phyloP scores from a whole-genome alignment of 768 basidiomycete genomes.

The Hericium rajendrae region DNA sequence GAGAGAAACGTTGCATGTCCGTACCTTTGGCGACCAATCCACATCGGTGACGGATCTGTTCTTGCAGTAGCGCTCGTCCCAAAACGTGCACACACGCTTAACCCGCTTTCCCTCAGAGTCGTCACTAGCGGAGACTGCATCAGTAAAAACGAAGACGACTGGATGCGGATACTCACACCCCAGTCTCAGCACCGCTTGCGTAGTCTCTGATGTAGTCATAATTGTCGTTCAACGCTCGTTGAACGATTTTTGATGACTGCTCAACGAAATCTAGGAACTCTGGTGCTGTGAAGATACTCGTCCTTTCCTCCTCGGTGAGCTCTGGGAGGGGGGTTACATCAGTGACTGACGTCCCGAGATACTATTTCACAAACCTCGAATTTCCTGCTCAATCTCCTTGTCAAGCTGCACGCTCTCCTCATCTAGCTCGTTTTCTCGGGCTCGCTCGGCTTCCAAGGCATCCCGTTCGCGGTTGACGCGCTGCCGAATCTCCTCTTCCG shows the following conservation, averaged over 20 bases:
- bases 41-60: conserved; percentile 93
- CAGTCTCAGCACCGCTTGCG: conserved; percentile 78
- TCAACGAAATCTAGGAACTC: conserved; percentile 94
- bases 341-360: neutral
- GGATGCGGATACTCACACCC: conserved; percentile 45
- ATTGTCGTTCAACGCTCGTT: conserved; percentile 86
- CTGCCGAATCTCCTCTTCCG: conserved; percentile 70
- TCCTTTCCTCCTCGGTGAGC: conserved; percentile 77
- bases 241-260: conserved; percentile 88
- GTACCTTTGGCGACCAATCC: conserved; percentile 96
- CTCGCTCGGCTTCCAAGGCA: conserved; percentile 52
- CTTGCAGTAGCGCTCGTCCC: conserved; percentile 83
- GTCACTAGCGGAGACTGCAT: conserved; percentile 40
- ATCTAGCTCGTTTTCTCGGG: conserved; percentile 70
- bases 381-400: conserved; percentile 79
- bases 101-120: conserved; percentile 86
- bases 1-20: conserved; percentile 1
- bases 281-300: conserved; percentile 73
- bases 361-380: conserved; percentile 45
- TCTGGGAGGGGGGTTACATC: conserved; percentile 35
- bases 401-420: conserved; percentile 79
- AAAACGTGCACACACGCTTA: conserved; percentile 91
- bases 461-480: conserved; percentile 59
- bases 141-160: neutral
- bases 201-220: conserved; percentile 99